Percentiles rank a stretch among this genome's conserved stretches.
These are phyloP conservation scores for Nicotiana paniculata DNA, from an alignment of 257 asterid species.

Conservation along the genomic window DNA sequence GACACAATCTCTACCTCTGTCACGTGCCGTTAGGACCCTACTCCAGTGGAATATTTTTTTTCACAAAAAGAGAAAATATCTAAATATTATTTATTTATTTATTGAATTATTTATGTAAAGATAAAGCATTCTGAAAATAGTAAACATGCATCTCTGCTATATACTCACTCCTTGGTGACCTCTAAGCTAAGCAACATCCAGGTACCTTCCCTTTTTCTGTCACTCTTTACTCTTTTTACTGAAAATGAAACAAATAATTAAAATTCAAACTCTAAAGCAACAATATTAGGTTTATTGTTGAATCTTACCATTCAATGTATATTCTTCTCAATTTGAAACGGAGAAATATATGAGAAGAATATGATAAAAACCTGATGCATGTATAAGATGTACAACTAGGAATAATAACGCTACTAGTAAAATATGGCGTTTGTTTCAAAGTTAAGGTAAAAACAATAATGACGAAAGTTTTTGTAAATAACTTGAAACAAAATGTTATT, in stretches of 20 bases:
- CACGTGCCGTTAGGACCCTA: constrained; percentile 6
- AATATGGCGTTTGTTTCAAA: no score
- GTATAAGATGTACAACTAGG: no score
- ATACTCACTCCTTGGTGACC: not conserved
- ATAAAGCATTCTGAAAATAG: not conserved
- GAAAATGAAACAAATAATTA: not conserved
- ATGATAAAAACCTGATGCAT: no score
- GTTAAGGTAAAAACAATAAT: no score
- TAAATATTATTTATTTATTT: not conserved
- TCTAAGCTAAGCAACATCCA: not conserved
- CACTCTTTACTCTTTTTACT: not conserved
- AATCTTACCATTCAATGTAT: not conserved
- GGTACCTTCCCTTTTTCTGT: not conserved
- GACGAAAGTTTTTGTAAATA: no score
- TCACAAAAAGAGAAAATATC: not conserved
- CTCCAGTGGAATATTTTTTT: not conserved
- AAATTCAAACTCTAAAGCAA: not conserved
- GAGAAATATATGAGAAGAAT: no score
- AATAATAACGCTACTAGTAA: no score
- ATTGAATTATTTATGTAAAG: not conserved
- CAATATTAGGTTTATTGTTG: not conserved
- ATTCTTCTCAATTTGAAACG: not conserved
- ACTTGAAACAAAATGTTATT: no score
- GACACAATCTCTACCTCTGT: constrained; percentile 14
- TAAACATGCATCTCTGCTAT: not conserved